Conservation (phyloP, 1,284 basidiomycete species). For the Albatrellus sp. region DNA sequence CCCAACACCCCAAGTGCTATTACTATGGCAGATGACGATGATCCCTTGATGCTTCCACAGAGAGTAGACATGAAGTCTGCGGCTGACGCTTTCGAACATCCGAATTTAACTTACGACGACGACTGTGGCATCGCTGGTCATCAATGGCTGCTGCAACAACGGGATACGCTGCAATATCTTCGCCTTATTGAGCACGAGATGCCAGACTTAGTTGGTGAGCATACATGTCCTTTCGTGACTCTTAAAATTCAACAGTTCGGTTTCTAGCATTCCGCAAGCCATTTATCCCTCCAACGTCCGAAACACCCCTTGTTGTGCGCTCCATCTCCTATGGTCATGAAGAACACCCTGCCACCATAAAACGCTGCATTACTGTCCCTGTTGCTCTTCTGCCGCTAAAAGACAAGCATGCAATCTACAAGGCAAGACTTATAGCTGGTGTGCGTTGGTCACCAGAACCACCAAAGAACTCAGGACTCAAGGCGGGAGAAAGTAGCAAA, state of each 20-base stretch:
- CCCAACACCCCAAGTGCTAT: conserved; percentile 4
- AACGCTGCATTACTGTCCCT: conserved; percentile 62
- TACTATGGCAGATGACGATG: conserved; percentile 11
- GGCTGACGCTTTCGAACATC: too few relatives aligned
- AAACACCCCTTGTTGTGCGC: conserved; percentile 55
- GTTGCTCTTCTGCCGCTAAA: conserved; percentile 60
- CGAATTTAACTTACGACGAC: too few relatives aligned
- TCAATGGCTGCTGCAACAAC: conserved; percentile 54
- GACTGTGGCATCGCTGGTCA: conserved; percentile 37
- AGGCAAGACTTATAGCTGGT: conserved; percentile 74
- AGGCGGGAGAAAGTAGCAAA: conserved; percentile 30
- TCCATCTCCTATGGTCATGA: conserved; percentile 69
- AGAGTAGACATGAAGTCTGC: too few relatives aligned
- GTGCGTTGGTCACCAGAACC: conserved; percentile 68
- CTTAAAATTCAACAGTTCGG: conserved; percentile 6
- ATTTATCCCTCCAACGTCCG: conserved; percentile 52
- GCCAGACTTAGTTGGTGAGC: conserved; percentile 70
- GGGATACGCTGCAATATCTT: conserved; percentile 61
- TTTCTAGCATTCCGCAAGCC: conserved; percentile 60
- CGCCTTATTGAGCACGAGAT: conserved; percentile 78
- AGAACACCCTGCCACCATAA: conserved; percentile 54
- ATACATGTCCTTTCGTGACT: conserved; percentile 4
- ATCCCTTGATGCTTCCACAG: conserved; percentile 5
- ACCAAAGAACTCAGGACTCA: conserved; percentile 54
- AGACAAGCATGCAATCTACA: conserved; percentile 52